A percentile compares a stretch with the other conserved stretches of the same genome.
Evolutionary conservation across 352 stramenopile genomes (phyloP).

Genomic region (Globisporangium acanthophoron): DNA sequence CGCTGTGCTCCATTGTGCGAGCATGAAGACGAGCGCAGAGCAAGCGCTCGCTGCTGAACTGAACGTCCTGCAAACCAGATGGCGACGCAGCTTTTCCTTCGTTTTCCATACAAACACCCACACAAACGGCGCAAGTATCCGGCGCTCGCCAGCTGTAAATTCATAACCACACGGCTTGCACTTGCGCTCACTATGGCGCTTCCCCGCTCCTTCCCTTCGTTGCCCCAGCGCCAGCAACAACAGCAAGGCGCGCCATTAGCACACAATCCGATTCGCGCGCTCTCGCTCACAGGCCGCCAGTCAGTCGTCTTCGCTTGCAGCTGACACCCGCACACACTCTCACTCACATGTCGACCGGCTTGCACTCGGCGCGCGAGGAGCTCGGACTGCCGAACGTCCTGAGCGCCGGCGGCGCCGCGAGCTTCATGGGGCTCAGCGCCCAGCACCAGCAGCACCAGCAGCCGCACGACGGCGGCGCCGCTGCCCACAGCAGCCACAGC

Average conservation of each 20-base stretch:
- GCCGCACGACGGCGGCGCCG: not conserved
- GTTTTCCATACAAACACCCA: not conserved
- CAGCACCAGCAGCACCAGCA: slow-evolving; percentile 11
- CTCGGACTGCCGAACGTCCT: slow-evolving; percentile 51
- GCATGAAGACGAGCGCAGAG: not conserved
- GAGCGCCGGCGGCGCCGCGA: slow-evolving; percentile 2
- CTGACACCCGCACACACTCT: slow-evolving; percentile 2
- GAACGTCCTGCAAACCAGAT: slow-evolving; percentile 14
- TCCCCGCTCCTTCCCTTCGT: not conserved
- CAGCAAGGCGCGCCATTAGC: slow-evolving; percentile 31
- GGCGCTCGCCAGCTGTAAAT: slow-evolving; percentile 27
- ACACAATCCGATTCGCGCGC: slow-evolving; percentile 67
- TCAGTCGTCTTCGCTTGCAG: not conserved
- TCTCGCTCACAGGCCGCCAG: not conserved
- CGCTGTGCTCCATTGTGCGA: too few species aligned
- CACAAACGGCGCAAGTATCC: slow-evolving; percentile 3
- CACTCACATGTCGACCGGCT: slow-evolving; percentile 43
- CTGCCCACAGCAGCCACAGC: slow-evolving; percentile 10
- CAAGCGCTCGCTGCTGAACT: slow-evolving; percentile 11
- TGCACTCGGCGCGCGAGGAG: slow-evolving; percentile 70
- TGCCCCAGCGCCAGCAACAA: not conserved
- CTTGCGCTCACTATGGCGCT: slow-evolving; percentile 3
- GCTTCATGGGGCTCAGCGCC: slow-evolving; percentile 22
- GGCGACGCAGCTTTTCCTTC: slow-evolving; percentile 4
- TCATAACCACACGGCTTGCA: slow-evolving; percentile 17